phyloP scores from a whole-genome alignment of 768 basidiomycete genomes.

The Tulasnella sp. region DNA sequence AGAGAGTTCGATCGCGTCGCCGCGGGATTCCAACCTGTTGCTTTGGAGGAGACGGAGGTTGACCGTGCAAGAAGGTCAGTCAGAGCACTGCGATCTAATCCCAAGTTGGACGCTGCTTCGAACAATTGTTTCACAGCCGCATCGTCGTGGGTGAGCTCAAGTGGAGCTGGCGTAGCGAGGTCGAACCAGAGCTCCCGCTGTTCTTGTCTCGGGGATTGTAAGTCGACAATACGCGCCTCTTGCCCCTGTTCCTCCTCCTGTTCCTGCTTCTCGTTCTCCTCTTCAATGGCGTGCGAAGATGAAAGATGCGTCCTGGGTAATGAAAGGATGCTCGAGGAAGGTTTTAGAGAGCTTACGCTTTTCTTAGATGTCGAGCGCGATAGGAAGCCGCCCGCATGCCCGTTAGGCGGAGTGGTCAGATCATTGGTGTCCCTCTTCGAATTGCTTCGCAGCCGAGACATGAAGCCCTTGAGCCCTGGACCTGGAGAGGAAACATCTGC shows the following conservation, averaged over 20 bases:
- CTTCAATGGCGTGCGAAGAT: background rate
- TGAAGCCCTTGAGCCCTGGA: constrained; percentile 67
- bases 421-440: constrained; percentile 5
- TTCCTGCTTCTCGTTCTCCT: too few species aligned
- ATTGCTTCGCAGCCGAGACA: constrained; percentile 47
- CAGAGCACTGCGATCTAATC: constrained; percentile 59
- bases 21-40: constrained; percentile 31
- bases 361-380: background rate
- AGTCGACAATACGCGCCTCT: background rate
- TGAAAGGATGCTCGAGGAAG: background rate
- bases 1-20: constrained; percentile 36
- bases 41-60: constrained; percentile 23
- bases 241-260: background rate
- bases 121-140: constrained; percentile 60
- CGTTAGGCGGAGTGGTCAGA: background rate
- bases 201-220: constrained; percentile 9
- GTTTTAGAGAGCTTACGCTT: background rate
- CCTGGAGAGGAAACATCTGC: constrained; percentile 44
- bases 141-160: constrained; percentile 30
- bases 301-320: background rate
- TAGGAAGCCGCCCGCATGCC: background rate
- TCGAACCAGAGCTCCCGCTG: constrained; percentile 3
- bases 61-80: constrained; percentile 64
- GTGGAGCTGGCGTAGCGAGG: constrained; percentile 8
- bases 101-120: constrained; percentile 61